Percentiles rank a stretch among this genome's conserved stretches.
These are phyloP conservation scores for Penicillium daleae DNA, from an alignment of 495 filamentous ascomycete genomes.

Conservation along the genomic window DNA sequence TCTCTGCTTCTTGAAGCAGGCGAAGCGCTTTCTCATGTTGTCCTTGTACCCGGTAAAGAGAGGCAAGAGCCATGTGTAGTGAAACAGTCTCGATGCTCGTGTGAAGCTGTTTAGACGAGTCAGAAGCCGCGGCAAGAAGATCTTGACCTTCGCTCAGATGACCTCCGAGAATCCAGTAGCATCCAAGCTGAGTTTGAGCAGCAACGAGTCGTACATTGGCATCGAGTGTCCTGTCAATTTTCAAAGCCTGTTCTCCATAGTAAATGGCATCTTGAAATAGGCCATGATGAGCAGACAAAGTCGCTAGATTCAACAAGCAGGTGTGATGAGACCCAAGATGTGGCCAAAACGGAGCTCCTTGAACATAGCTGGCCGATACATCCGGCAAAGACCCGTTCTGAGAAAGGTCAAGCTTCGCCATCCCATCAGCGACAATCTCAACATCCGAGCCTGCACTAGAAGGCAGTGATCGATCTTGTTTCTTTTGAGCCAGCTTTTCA, in stretches of 20 bases:
- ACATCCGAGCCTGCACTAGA: slow-evolving; percentile 37
- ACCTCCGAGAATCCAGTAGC: slow-evolving; percentile 66
- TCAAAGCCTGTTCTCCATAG: slow-evolving; percentile 82
- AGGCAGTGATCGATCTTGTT: slow-evolving; percentile 34
- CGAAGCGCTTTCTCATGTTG: slow-evolving; percentile 55
- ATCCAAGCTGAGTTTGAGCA: slow-evolving; percentile 62
- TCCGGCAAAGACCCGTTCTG: slow-evolving; percentile 30
- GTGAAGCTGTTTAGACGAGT: slow-evolving; percentile 42
- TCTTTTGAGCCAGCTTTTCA: slow-evolving; percentile 53
- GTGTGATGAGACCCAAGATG: slow-evolving; percentile 73
- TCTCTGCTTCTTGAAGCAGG: slow-evolving; percentile 46
- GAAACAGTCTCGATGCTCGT: slow-evolving; percentile 52
- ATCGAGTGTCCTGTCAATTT: slow-evolving; percentile 70
- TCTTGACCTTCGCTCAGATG: slow-evolving; percentile 63
- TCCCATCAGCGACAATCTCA: slow-evolving; percentile 45
- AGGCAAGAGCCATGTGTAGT: slow-evolving; percentile 50
- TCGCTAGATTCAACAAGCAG: slow-evolving; percentile 70
- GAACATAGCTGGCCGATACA: slow-evolving; percentile 35
- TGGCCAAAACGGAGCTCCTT: slow-evolving; percentile 78
- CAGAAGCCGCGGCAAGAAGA: slow-evolving; percentile 56
- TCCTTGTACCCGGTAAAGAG: slow-evolving; percentile 43
- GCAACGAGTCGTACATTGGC: slow-evolving; percentile 60
- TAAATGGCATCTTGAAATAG: slow-evolving; percentile 89
- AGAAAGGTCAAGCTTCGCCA: slow-evolving; percentile 49
- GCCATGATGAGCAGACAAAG: slow-evolving; percentile 78